Evolutionary conservation across 1,139 yeast species (phyloP).

Genomic region (Kodamaea arcana): DNA sequence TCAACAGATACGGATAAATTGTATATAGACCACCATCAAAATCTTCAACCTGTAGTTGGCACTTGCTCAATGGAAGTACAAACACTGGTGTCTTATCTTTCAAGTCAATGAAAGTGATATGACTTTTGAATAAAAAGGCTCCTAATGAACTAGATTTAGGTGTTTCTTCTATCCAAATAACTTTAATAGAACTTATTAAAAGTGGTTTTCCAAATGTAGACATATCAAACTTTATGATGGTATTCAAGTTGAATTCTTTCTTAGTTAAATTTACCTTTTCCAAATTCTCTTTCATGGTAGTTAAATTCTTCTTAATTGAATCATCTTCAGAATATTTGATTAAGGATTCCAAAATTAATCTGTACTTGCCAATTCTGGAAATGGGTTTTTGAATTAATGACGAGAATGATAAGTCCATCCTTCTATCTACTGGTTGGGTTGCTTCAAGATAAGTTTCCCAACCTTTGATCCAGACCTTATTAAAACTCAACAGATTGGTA

Average conservation of each 20-base stretch:
- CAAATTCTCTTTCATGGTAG: slow-evolving; percentile 19
- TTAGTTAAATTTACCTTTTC: slow-evolving; percentile 1
- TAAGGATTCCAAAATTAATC: slow-evolving; percentile 43
- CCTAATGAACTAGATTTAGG: slow-evolving; percentile 25
- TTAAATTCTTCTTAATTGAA: slow-evolving; percentile 8
- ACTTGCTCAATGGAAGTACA: slow-evolving; percentile 45
- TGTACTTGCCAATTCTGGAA: slow-evolving; percentile 48
- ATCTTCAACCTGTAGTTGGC: slow-evolving; percentile 24
- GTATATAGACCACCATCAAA: slow-evolving; percentile 37
- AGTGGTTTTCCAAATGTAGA: slow-evolving; percentile 37
- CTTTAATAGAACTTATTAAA: slow-evolving; percentile 36
- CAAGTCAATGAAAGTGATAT: slow-evolving; percentile 30
- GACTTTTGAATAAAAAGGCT: slow-evolving; percentile 48
- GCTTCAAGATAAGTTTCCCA: slow-evolving; percentile 41
- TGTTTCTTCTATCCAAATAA: slow-evolving; percentile 30
- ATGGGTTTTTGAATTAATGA: slow-evolving; percentile 55
- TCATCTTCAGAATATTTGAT: slow-evolving; percentile 16
- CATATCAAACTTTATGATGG: slow-evolving; percentile 14
- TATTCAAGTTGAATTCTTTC: slow-evolving; percentile 11
- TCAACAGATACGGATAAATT: slow-evolving; percentile 28
- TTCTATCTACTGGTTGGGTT: slow-evolving; percentile 30
- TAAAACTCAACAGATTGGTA: slow-evolving; percentile 6
- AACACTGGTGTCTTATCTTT: slow-evolving; percentile 33
- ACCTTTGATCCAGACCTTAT: slow-evolving; percentile 18
- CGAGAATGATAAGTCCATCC: slow-evolving; percentile 42